These are phyloP conservation scores for Pyrus pyrifolia DNA, from an alignment of 306 rosid species.

Conservation along the genomic window DNA sequence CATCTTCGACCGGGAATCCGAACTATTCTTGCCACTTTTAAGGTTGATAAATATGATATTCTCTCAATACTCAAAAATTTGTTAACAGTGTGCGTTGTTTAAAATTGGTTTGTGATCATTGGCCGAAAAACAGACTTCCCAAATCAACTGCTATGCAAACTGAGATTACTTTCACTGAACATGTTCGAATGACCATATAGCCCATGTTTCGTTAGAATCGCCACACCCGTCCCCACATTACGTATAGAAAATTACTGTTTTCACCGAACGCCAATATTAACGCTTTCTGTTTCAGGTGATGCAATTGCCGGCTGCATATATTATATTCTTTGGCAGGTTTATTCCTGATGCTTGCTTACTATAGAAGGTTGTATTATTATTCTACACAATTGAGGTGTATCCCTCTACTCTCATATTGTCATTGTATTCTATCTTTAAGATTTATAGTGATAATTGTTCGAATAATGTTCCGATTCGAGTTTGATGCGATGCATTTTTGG, in stretches of 20 bases:
- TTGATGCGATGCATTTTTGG: background rate
- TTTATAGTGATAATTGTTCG: background rate
- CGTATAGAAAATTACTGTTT: background rate
- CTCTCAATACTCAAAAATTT: background rate
- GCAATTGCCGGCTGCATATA: constrained; percentile 18
- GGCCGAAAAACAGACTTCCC: background rate
- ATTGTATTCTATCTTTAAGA: background rate
- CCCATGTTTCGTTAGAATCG: background rate
- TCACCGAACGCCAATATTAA: background rate
- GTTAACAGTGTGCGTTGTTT: background rate
- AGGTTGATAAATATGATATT: background rate
- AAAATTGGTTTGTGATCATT: background rate
- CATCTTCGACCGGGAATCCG: background rate
- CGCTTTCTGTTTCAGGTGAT: constrained; percentile 14
- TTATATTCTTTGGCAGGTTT: constrained; percentile 6
- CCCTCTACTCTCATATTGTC: constrained; percentile 11
- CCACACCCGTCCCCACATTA: background rate
- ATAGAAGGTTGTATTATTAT: constrained; percentile 8
- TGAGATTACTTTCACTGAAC: background rate
- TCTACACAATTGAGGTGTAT: constrained; percentile 3
- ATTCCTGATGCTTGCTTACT: background rate
- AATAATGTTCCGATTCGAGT: background rate
- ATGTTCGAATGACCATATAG: background rate
- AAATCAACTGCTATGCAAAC: background rate
- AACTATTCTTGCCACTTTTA: background rate